Conservation (phyloP, 768 basidiomycete species). For the Obba rivulosa region DNA sequence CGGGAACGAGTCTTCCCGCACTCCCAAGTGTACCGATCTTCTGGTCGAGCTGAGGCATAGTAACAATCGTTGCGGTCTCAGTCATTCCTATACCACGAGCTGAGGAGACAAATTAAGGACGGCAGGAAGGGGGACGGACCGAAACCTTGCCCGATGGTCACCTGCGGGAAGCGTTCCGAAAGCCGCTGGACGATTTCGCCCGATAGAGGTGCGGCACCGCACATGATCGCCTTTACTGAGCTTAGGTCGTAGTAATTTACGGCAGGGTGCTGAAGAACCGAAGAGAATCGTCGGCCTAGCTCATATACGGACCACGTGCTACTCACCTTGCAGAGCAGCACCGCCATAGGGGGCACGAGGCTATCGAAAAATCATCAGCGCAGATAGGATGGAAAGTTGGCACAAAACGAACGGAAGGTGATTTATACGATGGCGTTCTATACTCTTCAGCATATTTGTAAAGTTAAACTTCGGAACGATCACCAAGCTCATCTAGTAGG, state of each 20-base stretch:
- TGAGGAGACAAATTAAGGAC: not conserved
- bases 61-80: constrained; percentile 49
- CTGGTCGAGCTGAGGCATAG: constrained; percentile 41
- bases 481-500: constrained; percentile 23
- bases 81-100: constrained; percentile 54
- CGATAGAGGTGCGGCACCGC: constrained; percentile 28
- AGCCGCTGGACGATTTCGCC: constrained; percentile 32
- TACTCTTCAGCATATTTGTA: constrained; percentile 27
- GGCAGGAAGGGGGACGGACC: constrained; percentile 26
- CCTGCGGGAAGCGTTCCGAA: constrained; percentile 43
- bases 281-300: not conserved
- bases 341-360: constrained; percentile 52
- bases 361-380: constrained; percentile 20
- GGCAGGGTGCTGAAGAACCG: constrained; percentile 39
- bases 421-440: constrained; percentile 28
- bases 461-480: constrained; percentile 30
- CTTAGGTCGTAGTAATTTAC: constrained; percentile 42
- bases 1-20: constrained; percentile 41
- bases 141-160: constrained; percentile 53
- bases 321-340: constrained; percentile 40
- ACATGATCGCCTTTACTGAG: constrained; percentile 21
- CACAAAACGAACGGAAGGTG: constrained; percentile 40
- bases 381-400: not conserved
- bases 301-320: not conserved
- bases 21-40: constrained; percentile 51